These are phyloP conservation scores for Erucastrum elatum DNA, from an alignment of 345 rosid genomes.

Conservation along the genomic window DNA sequence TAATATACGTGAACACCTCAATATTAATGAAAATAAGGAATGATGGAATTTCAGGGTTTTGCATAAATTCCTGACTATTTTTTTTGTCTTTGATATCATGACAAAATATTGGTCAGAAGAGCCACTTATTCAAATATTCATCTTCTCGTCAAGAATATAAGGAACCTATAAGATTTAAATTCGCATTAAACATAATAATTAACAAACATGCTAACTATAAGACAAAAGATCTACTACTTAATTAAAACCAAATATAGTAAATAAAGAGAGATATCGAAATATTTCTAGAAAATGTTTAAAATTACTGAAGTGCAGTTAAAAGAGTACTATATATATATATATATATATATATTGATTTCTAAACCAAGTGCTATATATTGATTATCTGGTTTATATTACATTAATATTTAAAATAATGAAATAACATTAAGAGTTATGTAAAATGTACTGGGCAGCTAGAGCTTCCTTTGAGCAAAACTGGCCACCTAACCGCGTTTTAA, in stretches of 20 bases:
- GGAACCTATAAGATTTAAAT: not conserved
- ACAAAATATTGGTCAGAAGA: slow-evolving; percentile 22
- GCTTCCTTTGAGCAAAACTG: too few species aligned
- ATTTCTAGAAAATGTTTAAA: not conserved
- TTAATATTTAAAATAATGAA: not conserved
- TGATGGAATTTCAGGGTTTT: slow-evolving; percentile 7
- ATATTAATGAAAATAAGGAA: not conserved
- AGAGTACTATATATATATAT: not conserved
- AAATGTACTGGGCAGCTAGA: too few species aligned
- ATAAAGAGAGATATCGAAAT: not conserved
- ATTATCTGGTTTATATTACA: not conserved
- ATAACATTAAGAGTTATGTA: not conserved
- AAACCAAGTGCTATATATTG: not conserved
- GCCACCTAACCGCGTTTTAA: too few species aligned
- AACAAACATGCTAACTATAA: not conserved
- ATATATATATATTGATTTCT: too few species aligned
- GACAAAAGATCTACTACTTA: not conserved
- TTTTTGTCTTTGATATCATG: not conserved
- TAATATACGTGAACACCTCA: not conserved
- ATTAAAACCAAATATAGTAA: not conserved
- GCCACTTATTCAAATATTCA: not conserved
- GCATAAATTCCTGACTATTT: not conserved
- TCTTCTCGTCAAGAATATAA: not conserved
- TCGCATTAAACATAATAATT: not conserved
- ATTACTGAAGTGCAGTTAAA: not conserved